Conservation (phyloP, 176 grass and related monocot species). For the Dactylis glomerata region DNA sequence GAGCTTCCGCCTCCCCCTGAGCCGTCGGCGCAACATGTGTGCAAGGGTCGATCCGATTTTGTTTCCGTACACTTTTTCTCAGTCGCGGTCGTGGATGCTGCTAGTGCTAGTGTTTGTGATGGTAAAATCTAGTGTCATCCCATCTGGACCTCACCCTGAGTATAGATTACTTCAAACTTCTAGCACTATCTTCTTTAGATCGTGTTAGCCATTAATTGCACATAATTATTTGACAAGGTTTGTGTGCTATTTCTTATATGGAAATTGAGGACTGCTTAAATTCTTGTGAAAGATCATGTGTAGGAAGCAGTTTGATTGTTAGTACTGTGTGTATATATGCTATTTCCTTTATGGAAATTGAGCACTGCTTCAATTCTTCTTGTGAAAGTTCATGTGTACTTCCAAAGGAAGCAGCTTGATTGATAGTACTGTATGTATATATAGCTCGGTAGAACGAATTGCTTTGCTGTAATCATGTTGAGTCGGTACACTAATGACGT, state of each 20-base stretch:
- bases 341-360: no score
- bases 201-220: no score
- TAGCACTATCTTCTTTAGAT: no score
- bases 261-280: neutral
- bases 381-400: neutral
- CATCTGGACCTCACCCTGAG: neutral
- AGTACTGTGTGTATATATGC: no score
- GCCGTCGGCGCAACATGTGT: neutral
- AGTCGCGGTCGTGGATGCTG: neutral
- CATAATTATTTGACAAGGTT: neutral
- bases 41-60: neutral
- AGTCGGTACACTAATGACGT: neutral
- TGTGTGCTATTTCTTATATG: neutral
- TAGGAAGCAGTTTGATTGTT: no score
- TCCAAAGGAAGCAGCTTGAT: neutral
- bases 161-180: neutral
- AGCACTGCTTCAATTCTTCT: no score
- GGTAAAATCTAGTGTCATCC: neutral
- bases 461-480: neutral
- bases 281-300: neutral
- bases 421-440: neutral
- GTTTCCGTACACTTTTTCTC: neutral
- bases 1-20: slow-evolving; percentile 4
- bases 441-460: neutral
- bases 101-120: neutral